phyloP scores from a whole-genome alignment of 2,329 filamentous ascomycete genomes.

The Coniella lustricola region DNA sequence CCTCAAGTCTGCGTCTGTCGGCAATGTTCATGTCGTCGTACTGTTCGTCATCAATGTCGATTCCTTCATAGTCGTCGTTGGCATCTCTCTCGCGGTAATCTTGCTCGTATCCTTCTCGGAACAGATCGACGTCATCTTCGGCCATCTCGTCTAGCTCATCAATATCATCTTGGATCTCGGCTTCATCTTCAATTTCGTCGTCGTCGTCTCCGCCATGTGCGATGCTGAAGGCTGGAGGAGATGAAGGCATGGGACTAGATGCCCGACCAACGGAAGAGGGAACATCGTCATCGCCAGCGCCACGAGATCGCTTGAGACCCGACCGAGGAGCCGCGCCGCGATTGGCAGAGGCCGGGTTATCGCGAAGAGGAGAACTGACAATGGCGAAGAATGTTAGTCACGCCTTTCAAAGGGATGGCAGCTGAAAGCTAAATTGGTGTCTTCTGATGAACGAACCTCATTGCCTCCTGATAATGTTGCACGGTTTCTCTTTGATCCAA shows the following conservation, averaged over 20 bases:
- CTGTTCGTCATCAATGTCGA: slow-evolving; percentile 68
- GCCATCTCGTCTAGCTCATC: slow-evolving; percentile 77
- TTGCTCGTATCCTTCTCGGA: slow-evolving; percentile 64
- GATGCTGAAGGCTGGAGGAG: slow-evolving; percentile 56
- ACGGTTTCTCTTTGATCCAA: no score
- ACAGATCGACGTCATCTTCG: slow-evolving; percentile 74
- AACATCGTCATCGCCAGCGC: slow-evolving; percentile 41
- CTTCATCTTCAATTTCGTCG: slow-evolving; percentile 66
- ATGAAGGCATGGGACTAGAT: slow-evolving; percentile 61
- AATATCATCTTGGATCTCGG: slow-evolving; percentile 61
- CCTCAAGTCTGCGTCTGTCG: slow-evolving; percentile 63
- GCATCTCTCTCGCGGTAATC: slow-evolving; percentile 63
- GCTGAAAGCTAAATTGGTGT: no score
- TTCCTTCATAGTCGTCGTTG: slow-evolving; percentile 62
- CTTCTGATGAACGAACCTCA: no score
- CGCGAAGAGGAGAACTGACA: slow-evolving; percentile 70
- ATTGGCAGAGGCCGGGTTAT: slow-evolving; percentile 77
- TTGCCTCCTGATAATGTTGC: no score
- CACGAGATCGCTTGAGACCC: slow-evolving; percentile 50
- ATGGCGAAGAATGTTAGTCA: slow-evolving; percentile 19
- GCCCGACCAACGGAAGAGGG: slow-evolving; percentile 43
- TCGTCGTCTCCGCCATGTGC: slow-evolving; percentile 62
- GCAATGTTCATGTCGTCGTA: slow-evolving; percentile 64
- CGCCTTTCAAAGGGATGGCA: no score
- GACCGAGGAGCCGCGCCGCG: slow-evolving; percentile 52